Percentiles rank a stretch among this genome's conserved stretches.
These are phyloP conservation scores for Trichocomaceae sp. DNA, from an alignment of 2,329 filamentous ascomycete genomes.

Conservation along the genomic window DNA sequence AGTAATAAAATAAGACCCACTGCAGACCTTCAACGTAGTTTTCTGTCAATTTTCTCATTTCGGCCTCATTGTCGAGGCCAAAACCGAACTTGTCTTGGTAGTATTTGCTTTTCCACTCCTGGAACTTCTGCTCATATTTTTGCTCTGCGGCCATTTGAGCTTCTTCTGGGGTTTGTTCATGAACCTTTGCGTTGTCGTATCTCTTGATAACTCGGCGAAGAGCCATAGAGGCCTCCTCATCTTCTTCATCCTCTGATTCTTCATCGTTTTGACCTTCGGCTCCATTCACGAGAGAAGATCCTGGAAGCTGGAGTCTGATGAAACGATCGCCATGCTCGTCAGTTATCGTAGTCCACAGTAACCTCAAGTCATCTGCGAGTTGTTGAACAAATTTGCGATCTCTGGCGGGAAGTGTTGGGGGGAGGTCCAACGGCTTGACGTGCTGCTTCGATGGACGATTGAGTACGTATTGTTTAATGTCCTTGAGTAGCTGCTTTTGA, in stretches of 20 bases:
- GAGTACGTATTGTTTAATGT: conserved; percentile 74
- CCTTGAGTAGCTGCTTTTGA: conserved; percentile 75
- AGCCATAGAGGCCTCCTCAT: conserved; percentile 77
- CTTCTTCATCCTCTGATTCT: conserved; percentile 65
- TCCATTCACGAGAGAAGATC: conserved; percentile 38
- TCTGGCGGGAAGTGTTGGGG: conserved; percentile 64
- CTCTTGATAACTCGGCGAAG: conserved; percentile 77
- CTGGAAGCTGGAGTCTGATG: conserved; percentile 57
- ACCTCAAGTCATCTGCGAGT: conserved; percentile 62
- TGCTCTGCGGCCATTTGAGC: conserved; percentile 70
- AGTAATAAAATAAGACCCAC: conserved; percentile 98
- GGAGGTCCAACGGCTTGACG: conserved; percentile 61
- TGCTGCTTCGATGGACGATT: conserved; percentile 53
- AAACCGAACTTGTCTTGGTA: conserved; percentile 89
- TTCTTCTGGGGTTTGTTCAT: conserved; percentile 73
- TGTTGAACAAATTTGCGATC: conserved; percentile 93
- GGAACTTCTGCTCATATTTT: conserved; percentile 85
- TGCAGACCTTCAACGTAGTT: conserved; percentile 97
- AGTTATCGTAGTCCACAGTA: conserved; percentile 59
- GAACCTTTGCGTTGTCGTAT: conserved; percentile 82
- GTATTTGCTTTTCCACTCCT: conserved; percentile 89
- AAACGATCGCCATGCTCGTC: conserved; percentile 61
- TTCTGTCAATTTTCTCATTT: conserved; percentile 75
- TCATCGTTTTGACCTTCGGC: conserved; percentile 37
- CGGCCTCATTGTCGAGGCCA: conserved; percentile 70